Base-by-base conservation (phyloP, 2,329 filamentous ascomycete species). In the Akanthomyces uredinophilus region DNA sequence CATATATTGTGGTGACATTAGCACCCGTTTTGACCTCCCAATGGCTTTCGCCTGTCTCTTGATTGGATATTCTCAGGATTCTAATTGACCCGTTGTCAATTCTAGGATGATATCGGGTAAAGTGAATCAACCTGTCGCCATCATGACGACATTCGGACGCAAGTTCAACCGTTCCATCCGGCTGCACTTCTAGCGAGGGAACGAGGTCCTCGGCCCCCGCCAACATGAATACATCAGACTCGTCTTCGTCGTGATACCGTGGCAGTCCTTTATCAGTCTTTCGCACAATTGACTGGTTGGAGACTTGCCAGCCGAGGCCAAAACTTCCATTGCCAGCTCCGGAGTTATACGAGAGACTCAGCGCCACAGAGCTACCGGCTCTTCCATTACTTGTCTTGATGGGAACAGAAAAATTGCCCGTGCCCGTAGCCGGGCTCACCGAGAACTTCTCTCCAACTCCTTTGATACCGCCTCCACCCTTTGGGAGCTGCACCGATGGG, bases 271-370 rank as follows among this genome's bases (percentile, higher is more conserved):
- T 65, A 24, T 49, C 43, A 2, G 71, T 73, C 60, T 69, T 71
- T 3, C 71, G 50, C 2, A 61, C 51, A 46, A 73, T 68, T 4
- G 51, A 51, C 2, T 54, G 41, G 7, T 65, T 24, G 4, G 56
- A 57, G 0, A 73, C 32, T 2, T 63, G n/a, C 71, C 71, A 73
- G 6, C 71, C 71, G 5, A 72, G 16, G 4, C 71, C 71, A 64
- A 71, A 72, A 0, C 60, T 32, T 1, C 71, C 68, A 63, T 71
- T 71, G 5, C 70, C 70, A n/a, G 14, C 22, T 16, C 68, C 68
- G 4, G 71, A 73, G 53, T 66, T 61, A 60, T 73, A 73, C 1
- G 24, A 24, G 0, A 73, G 63, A n/a, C 16, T 51, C 14, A 72
- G 49, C 10, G 41, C 24, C 1, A 62, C 55, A 1, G 29, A 24